phyloP scores from a whole-genome alignment of 2,329 filamentous ascomycete species.

The Coniochaeta sp. region DNA sequence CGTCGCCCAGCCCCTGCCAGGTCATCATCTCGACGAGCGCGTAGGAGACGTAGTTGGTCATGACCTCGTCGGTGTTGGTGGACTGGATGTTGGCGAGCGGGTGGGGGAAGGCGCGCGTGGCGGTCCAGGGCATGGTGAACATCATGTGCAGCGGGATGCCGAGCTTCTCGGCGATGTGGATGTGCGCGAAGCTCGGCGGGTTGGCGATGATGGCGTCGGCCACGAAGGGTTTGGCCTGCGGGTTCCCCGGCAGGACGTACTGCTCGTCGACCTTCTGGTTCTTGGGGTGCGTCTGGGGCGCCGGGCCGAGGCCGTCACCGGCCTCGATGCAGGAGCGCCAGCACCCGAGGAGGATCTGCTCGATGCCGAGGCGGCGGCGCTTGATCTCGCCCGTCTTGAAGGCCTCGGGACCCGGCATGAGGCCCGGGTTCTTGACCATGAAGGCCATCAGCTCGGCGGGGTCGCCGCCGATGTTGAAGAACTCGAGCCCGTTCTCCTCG shows the following conservation, averaged over 20 bases:
- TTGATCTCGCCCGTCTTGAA: conserved; percentile 71
- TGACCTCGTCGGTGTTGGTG: conserved; percentile 65
- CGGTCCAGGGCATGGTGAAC: conserved; percentile 95
- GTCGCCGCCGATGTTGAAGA: conserved; percentile 71
- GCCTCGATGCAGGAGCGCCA: conserved; percentile 82
- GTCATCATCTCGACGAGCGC: conserved; percentile 84
- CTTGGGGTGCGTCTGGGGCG: conserved; percentile 34
- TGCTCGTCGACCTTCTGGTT: conserved; percentile 45
- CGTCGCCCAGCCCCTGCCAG: conserved; percentile 84
- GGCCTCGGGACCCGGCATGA: conserved; percentile 77
- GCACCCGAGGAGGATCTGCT: conserved; percentile 73
- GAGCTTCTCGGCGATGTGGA: conserved; percentile 69
- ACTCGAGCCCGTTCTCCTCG: conserved; percentile 64
- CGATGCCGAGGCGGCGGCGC: conserved; percentile 66
- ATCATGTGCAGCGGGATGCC: conserved; percentile 75
- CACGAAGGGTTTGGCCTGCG: conserved; percentile 58
- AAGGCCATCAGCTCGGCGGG: conserved; percentile 75
- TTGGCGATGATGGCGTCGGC: conserved; percentile 78
- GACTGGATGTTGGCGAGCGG: conserved; percentile 76
- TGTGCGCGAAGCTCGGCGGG: conserved; percentile 68
- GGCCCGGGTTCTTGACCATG: conserved; percentile 82
- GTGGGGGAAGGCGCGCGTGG: conserved; percentile 79
- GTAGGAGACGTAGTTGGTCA: conserved; percentile 79
- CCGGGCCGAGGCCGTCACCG: conserved; percentile 55
- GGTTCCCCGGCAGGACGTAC: conserved; percentile 32